Percentiles rank a stretch among this genome's conserved stretches.
Conservation (phyloP, 306 rosid genomes). For the Sechiopsis laciniata region DNA sequence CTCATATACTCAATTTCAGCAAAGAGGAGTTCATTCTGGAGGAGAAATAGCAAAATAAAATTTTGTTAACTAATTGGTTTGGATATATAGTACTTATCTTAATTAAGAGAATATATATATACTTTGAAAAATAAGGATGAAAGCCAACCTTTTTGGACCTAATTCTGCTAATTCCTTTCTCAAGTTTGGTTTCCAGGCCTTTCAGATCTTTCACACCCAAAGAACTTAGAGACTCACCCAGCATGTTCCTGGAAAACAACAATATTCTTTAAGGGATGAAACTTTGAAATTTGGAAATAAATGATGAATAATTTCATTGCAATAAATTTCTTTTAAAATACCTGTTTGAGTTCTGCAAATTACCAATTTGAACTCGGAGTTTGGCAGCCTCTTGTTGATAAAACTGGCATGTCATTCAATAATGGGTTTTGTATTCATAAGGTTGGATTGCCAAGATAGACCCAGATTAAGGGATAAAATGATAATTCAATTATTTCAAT, state of each 20-base stretch:
- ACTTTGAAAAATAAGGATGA: background rate
- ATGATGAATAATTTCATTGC: no score
- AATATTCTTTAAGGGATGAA: background rate
- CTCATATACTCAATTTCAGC: slow-evolving; percentile 93
- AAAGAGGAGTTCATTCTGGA: slow-evolving; percentile 86
- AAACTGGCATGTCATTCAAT: slow-evolving; percentile 36
- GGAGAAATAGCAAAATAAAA: no score
- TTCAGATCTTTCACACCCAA: slow-evolving; percentile 54
- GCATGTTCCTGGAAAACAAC: slow-evolving; percentile 44
- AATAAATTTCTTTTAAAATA: slow-evolving; percentile 19
- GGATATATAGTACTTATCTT: no score
- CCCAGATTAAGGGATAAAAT: no score
- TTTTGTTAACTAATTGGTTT: no score
- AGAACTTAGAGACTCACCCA: slow-evolving; percentile 59
- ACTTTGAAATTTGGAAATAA: no score
- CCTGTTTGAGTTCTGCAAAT: slow-evolving; percentile 74
- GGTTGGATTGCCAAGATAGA: background rate
- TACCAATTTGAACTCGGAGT: slow-evolving; percentile 57
- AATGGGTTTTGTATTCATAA: background rate
- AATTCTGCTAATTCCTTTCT: slow-evolving; percentile 71
- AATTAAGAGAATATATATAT: background rate
- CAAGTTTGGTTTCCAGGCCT: slow-evolving; percentile 56
- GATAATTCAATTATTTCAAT: no score
- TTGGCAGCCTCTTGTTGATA: slow-evolving; percentile 87
- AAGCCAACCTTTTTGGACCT: slow-evolving; percentile 74